Percentiles rank a stretch among this genome's conserved stretches.
These are phyloP conservation scores for Boletus fagicola DNA, from an alignment of 768 basidiomycete genomes.

Conservation along the genomic window DNA sequence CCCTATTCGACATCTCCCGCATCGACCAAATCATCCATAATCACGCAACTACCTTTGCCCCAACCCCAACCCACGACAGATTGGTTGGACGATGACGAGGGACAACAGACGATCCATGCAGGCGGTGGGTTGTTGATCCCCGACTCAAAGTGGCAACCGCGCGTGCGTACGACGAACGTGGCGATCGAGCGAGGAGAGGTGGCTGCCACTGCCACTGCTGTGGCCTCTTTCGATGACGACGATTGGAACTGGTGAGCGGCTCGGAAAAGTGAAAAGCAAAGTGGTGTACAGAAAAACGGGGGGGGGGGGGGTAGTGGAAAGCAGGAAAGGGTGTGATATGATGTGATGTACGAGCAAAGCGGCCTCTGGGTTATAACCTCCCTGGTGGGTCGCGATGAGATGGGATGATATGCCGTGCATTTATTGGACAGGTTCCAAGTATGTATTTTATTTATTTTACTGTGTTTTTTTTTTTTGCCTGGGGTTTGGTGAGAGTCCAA, in stretches of 20 bases:
- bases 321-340: too few species aligned
- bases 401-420: neutral
- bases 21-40: neutral
- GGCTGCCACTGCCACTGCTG: neutral
- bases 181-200: too few species aligned
- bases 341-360: neutral
- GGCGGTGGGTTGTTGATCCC: slow-evolving; percentile 27
- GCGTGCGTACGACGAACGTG: neutral
- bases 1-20: neutral
- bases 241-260: slow-evolving; percentile 59
- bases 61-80: neutral
- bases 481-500: too few species aligned
- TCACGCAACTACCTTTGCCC: slow-evolving; percentile 3
- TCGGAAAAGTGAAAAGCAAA: neutral
- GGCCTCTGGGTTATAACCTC: neutral
- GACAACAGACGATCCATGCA: slow-evolving; percentile 21
- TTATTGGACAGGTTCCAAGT: neutral
- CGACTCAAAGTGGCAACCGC: slow-evolving; percentile 26
- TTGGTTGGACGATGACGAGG: slow-evolving; percentile 44
- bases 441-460: neutral
- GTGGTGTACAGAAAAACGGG: neutral
- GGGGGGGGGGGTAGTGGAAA: too few species aligned
- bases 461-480: neutral
- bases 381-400: neutral
- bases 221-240: slow-evolving; percentile 39